Evolutionary conservation across 352 stramenopile species (phyloP), one percentile per base, ranked within the genome.

Genomic region (Pseudoperonospora humuli): DNA sequence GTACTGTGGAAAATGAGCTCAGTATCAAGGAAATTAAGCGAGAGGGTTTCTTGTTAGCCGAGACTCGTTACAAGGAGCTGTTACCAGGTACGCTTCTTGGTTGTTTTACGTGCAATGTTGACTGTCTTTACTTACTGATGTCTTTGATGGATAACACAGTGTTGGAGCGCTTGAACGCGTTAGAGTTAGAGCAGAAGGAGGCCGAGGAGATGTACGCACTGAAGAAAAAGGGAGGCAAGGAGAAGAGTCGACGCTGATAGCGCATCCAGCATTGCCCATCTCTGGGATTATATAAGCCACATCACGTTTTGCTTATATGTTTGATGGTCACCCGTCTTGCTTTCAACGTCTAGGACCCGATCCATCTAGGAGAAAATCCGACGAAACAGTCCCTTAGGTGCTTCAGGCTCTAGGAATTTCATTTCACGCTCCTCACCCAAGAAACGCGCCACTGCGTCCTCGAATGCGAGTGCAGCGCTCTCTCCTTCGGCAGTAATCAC

Each of bases 371-470:
- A 65, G 48, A 91, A 87, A 25, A 91, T 54, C 26, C 76, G 76
- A 28, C 71, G 67, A 50, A 96, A 76, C 14, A 96, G 63, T 4
- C 76, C 52, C 57, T 87, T 91, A 14, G 86, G 79, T 38, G 75
- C 71, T 11, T 93, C 84, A 1, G 86, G 79, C 33, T 87, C 68
- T 31, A 95, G 56, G 53, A 94, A 96, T 47, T 85, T 72, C 57
- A 96, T 84, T 29, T 87, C 70, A 6, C 81, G 83, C 36, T 90
- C 59, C 29, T 95, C 82, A 17, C 86, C 86, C 20, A 96, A 66
- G 60, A 95, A 96, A 19, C 86, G 78, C 40, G 87, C 86, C 26
- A 96, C 86, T 9, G 86, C 90, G 50, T 96, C 84, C 25, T 89
- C 76, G 50, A 95, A 96, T 2, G 84, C 84, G 10, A 76, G 55